Evolutionary conservation across 257 asterid species (phyloP), one percentile per base, ranked within the genome.

Genomic region (Leonotis leonurus): DNA sequence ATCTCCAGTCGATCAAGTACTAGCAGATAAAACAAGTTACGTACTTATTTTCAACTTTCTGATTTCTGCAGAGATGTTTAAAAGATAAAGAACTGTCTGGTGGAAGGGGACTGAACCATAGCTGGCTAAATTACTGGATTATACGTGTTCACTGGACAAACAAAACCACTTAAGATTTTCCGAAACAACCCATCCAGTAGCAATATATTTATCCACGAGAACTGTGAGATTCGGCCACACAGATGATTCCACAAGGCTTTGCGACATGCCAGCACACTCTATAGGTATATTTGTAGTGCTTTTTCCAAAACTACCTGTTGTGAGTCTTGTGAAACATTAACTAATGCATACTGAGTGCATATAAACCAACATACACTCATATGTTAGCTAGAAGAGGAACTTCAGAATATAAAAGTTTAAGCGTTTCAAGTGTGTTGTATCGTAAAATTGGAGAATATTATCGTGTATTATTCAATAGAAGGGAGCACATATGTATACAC

Each of bases 271-370:
- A 54, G 53, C 48, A 37, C 36, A 60, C 45, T 30, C 46, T 20
- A 41, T 6, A 56, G 29, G 11, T 14, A 33, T 26, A 12, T 52
- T 29, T 32, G 58, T 50, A 57, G 25, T 29, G 14, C 13, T 12
- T 65, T 63, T 7, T 66, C 9, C 52, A 26, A 27, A 55, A 33
- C 40, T 60, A 35, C 71, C 51, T 46, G 58, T 29, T 22, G 43
- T 48, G 44, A 60, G 66, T 27, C 29, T n/a, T 40, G 39, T 48
- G 44, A 60, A 70, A 35, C 29, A 44, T 61, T 41, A 65, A 60
- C 53, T 20, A 61, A 53, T 44, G 46, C 44, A 45, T 40, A 44
- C 14, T 53, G 33, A 27, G 43, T 61, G 68, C 30, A 26, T 56
- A 24, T 10, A 64, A 20, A 5, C 8, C 33, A 20, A 17, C 36